Conservation (phyloP, 768 basidiomycete genomes). For the Phlebiopsis gigantea region DNA sequence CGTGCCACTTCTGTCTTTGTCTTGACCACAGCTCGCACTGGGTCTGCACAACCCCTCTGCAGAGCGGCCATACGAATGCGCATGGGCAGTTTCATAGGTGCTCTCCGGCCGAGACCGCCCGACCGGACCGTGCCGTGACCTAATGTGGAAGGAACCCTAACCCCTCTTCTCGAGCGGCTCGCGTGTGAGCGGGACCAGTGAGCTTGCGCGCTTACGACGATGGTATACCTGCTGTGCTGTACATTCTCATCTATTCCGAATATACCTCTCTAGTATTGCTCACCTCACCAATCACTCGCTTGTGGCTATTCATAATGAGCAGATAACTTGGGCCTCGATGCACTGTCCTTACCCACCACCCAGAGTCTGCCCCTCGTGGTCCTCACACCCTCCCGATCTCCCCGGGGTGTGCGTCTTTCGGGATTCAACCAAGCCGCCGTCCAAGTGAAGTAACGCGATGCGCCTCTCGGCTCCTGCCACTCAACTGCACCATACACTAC, state of each 20-base stretch:
- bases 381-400: neutral
- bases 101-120: neutral
- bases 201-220: neutral
- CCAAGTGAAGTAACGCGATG: no score
- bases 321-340: constrained; percentile 1
- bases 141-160: neutral
- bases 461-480: neutral
- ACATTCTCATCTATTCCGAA: constrained; percentile 4
- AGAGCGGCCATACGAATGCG: neutral
- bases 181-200: neutral
- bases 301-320: neutral
- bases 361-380: neutral
- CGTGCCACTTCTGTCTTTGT: neutral
- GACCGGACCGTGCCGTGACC: neutral
- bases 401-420: constrained; percentile 4
- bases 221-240: constrained; percentile 4
- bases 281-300: neutral
- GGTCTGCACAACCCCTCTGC: no score
- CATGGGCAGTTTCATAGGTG: neutral
- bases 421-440: constrained; percentile 1
- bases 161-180: neutral
- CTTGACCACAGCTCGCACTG: neutral
- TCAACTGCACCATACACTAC: neutral
- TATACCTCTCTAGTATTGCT: neutral
- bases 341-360: neutral